Percentiles rank a stretch among this genome's conserved stretches.
Conservation (phyloP, 179 eudicot genomes). For the Actinidia polygama region DNA sequence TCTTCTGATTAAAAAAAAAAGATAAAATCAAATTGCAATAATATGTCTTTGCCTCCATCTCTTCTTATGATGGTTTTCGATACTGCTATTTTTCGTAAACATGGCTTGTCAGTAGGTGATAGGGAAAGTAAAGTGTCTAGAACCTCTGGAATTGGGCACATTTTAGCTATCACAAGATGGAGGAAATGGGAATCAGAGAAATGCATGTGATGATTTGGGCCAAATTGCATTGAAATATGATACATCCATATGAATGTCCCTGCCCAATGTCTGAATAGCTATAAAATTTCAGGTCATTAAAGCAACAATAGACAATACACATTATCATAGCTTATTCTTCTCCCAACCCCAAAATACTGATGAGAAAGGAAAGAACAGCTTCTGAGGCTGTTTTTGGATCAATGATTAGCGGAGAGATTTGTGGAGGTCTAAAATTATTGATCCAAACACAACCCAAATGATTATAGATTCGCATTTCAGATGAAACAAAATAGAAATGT, state of each 20-base stretch:
- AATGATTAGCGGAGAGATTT: too few relatives aligned
- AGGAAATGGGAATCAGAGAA: neutral
- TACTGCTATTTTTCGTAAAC: neutral
- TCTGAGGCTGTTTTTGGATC: too few relatives aligned
- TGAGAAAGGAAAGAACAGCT: neutral
- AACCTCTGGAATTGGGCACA: neutral
- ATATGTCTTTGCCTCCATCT: neutral
- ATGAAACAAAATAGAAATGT: neutral
- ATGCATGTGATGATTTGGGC: neutral
- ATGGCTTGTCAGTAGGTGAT: neutral
- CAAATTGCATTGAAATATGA: neutral
- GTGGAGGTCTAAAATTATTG: too few relatives aligned
- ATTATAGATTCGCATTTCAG: neutral
- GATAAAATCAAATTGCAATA: neutral
- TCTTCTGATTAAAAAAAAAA: neutral
- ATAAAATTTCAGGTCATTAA: conserved; percentile 1
- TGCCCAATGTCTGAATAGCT: neutral
- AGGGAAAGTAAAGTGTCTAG: neutral
- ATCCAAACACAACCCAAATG: too few relatives aligned
- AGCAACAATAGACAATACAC: neutral
- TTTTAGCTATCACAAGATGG: neutral
- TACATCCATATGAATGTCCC: neutral
- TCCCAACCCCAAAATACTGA: neutral
- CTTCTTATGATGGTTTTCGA: neutral
- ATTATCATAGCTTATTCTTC: neutral